Evolutionary conservation across 208 protist species (phyloP), one percentile per base, ranked within the genome.

Genomic region (Wallacemonas rigidus): DNA sequence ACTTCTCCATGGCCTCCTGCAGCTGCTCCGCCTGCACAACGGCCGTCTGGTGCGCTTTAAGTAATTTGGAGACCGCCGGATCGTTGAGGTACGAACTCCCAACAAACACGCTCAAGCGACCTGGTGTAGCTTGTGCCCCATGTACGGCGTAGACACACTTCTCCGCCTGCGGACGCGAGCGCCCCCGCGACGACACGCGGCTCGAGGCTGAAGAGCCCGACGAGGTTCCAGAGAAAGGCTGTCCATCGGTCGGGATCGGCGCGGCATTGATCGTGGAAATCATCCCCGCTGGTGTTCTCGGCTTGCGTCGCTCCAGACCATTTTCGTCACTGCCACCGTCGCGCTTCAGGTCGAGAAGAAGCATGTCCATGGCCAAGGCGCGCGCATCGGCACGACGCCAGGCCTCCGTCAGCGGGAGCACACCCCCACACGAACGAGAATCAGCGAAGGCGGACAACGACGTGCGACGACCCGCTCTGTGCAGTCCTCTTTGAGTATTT

Each of bases 11-110:
- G 9, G 71, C 71, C 8, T 44, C 35, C 50, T 75, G 35, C 3
- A 75, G 71, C 48, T 47, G 9, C 55, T 67, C 50, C 45, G 63
- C 60, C 45, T 75, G 60, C 40, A 11, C 7, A 2, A 69, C 57
- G 40, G 71, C 71, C 6, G n/a, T 14, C 36, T 67, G 40, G 35
- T 75, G 71, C 47, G 1, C 38, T 11, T 1, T 5, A 36, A 75
- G 71, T 17, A 75, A 61, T 1, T 56, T 48, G 1, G n/a, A 5
- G 9, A 69, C 41, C 9, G 8, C n/a, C 5, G 55, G 36, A n/a
- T 72, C 41, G 12, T 6, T 39, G 38, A 12, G 6, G 51, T 71
- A 69, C 47, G 64, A 44, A 50, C 14, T n/a, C 5, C 50, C 44
- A 6, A 53, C 61, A 53, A 47, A 47, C 7, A 14, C 11, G 12